Percentiles rank a stretch among this genome's conserved stretches.
phyloP scores from a whole-genome alignment of 1,284 basidiomycete genomes.

The Inonotus hispidus region DNA sequence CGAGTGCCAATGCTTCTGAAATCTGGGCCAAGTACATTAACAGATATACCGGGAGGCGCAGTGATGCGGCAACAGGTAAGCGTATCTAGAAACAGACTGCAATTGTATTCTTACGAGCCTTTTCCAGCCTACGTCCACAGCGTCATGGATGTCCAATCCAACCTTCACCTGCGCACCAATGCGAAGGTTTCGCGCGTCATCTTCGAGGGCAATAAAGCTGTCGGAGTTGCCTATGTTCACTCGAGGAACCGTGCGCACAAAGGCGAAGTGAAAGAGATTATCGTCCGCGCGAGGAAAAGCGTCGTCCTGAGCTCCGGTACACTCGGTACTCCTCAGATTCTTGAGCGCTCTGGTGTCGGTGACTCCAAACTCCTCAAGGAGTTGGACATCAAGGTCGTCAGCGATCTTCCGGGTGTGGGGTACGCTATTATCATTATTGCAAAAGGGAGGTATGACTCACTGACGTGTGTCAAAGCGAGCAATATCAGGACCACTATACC shows the following conservation, averaged over 20 bases:
- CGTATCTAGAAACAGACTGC: neutral
- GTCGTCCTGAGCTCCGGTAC: constrained; percentile 64
- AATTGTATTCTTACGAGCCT: neutral
- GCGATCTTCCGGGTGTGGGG: constrained; percentile 68
- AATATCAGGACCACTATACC: constrained; percentile 73
- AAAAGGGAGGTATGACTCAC: neutral
- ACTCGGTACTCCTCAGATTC: constrained; percentile 62
- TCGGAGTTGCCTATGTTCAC: constrained; percentile 66
- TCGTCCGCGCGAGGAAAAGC: constrained; percentile 56
- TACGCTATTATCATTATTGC: constrained; percentile 28
- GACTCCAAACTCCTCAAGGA: constrained; percentile 47
- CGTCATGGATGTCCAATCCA: constrained; percentile 61
- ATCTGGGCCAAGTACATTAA: constrained; percentile 78
- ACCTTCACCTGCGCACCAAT: constrained; percentile 58
- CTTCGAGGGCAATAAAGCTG: constrained; percentile 66
- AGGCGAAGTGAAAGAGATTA: constrained; percentile 52
- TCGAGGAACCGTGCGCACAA: constrained; percentile 51
- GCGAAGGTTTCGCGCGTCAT: constrained; percentile 63
- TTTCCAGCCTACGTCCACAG: constrained; percentile 59
- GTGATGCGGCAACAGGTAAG: constrained; percentile 63
- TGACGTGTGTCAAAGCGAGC: constrained; percentile 37
- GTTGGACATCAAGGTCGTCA: constrained; percentile 54
- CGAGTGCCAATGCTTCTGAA: constrained; percentile 59
- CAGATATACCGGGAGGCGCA: constrained; percentile 63
- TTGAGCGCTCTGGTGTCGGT: constrained; percentile 68